Conservation (phyloP, 305 asterid species). For the Fraxinus ornus region DNA sequence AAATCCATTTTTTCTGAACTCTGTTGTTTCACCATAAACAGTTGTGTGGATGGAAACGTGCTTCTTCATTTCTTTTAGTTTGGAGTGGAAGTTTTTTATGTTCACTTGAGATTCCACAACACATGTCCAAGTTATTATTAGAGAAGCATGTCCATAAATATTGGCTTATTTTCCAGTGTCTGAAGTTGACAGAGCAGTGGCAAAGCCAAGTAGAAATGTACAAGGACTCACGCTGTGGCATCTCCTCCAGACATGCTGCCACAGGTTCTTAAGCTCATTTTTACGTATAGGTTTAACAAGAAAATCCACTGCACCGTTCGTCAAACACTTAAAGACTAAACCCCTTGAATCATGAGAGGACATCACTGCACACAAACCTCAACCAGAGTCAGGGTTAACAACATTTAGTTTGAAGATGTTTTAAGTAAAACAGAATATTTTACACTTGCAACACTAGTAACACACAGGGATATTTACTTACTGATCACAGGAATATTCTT, state of each 20-base stretch:
- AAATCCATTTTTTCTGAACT: neutral
- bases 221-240: constrained; percentile 75
- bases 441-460: neutral
- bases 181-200: constrained; percentile 4
- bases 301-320: constrained; percentile 89
- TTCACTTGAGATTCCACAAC: constrained; percentile 7
- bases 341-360: constrained; percentile 90
- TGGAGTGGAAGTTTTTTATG: constrained; percentile 2
- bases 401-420: constrained; percentile 5
- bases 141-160: neutral
- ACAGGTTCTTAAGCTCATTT: constrained; percentile 84
- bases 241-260: constrained; percentile 97
- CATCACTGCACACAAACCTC: constrained; percentile 74
- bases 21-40: neutral
- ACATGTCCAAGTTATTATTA: constrained; percentile 1
- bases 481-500: constrained; percentile 86
- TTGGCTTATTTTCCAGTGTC: neutral
- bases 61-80: neutral
- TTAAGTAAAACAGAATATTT: neutral
- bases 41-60: neutral
- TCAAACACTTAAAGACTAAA: constrained; percentile 77
- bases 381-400: constrained; percentile 25
- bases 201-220: constrained; percentile 23
- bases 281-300: constrained; percentile 85
- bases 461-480: constrained; percentile 39